Percentiles rank a stretch among this genome's conserved stretches.
These are phyloP conservation scores for Acacia crassicarpa DNA, from an alignment of 306 rosid species.

Conservation along the genomic window DNA sequence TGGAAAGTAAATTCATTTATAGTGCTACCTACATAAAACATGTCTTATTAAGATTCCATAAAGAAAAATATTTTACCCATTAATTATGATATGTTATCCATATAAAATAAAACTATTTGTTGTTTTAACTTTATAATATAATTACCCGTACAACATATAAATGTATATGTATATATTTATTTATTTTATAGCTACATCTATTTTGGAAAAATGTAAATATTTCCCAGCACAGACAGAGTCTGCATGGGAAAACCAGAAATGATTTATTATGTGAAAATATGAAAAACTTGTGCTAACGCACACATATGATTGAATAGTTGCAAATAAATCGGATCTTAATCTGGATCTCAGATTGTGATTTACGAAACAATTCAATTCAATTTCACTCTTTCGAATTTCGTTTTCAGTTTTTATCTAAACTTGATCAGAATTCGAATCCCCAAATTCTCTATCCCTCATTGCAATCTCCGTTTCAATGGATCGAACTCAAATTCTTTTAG, in stretches of 20 bases:
- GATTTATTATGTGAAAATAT: too few species aligned
- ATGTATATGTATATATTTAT: too few species aligned
- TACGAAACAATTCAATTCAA: neutral
- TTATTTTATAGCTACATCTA: neutral
- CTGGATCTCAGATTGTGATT: neutral
- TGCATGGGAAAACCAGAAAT: too few species aligned
- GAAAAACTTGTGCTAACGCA: neutral
- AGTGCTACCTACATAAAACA: neutral
- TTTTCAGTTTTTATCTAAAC: neutral
- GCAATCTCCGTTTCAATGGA: slow-evolving; percentile 28
- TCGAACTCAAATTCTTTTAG: slow-evolving; percentile 42
- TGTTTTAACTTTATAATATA: too few species aligned
- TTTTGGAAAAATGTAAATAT: too few species aligned
- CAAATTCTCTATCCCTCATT: neutral
- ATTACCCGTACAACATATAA: too few species aligned
- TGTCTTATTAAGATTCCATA: too few species aligned
- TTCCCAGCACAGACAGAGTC: neutral
- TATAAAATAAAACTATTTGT: too few species aligned
- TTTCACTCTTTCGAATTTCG: neutral
- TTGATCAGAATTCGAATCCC: neutral
- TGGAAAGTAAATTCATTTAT: neutral
- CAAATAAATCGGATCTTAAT: neutral
- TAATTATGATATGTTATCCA: neutral
- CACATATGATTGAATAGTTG: neutral
- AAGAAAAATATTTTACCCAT: too few species aligned